phyloP scores from a whole-genome alignment of 345 rosid species.

The Aegle marmelos region DNA sequence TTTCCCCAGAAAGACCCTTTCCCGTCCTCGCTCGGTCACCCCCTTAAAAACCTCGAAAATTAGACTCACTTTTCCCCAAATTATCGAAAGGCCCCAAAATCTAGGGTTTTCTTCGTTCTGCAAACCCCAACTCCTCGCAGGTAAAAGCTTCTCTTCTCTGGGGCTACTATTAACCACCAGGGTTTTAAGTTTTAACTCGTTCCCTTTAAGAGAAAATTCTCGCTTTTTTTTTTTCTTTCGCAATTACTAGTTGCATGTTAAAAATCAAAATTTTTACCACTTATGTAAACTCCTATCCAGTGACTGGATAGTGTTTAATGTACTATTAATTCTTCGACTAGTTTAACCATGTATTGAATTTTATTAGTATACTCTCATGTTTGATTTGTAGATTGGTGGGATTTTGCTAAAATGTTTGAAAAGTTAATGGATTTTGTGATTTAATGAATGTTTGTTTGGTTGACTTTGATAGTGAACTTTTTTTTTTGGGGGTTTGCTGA shows the following conservation, averaged over 20 bases:
- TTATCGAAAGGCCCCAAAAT: conserved; percentile 34
- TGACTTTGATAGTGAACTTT: conserved; percentile 8
- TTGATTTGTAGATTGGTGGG: neutral
- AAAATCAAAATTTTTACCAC: neutral
- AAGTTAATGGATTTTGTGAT: conserved; percentile 16
- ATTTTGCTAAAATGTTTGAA: conserved; percentile 5
- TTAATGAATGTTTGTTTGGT: conserved; percentile 6
- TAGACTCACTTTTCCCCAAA: conserved; percentile 20
- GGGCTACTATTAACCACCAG: neutral
- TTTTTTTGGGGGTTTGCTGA: conserved; percentile 5
- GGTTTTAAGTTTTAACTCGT: neutral
- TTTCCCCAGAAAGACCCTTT: neutral
- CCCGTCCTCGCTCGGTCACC: conserved; percentile 10
- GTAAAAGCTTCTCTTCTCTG: conserved; percentile 19
- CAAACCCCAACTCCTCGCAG: conserved; percentile 22
- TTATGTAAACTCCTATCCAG: neutral
- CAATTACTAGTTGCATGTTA: neutral
- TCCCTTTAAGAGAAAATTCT: too few relatives aligned
- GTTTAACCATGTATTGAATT: neutral
- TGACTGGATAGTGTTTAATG: neutral
- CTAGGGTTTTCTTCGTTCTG: conserved; percentile 34
- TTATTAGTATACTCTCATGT: neutral
- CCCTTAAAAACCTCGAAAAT: neutral
- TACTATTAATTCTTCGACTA: neutral
- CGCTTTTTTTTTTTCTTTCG: neutral